phyloP scores from a whole-genome alignment of 768 basidiomycete species.

The Mycena indigotica region DNA sequence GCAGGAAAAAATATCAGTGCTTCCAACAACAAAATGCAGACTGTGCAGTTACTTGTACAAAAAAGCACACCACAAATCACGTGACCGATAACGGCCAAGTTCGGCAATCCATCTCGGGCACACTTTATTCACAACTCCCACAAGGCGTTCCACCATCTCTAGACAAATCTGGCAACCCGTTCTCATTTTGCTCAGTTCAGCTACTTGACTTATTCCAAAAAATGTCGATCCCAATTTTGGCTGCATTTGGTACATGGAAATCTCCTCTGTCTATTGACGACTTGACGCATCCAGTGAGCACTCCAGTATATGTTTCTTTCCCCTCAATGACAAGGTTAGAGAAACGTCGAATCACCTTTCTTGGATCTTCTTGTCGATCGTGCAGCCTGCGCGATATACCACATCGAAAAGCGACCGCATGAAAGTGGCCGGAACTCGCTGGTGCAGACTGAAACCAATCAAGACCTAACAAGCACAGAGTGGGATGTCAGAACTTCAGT shows the following conservation, averaged over 20 bases:
- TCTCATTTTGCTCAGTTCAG: too few relatives aligned
- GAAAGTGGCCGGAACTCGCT: slow-evolving; percentile 55
- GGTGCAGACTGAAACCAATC: slow-evolving; percentile 49
- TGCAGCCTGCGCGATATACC: slow-evolving; percentile 47
- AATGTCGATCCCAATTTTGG: slow-evolving; percentile 18
- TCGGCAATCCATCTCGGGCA: too few relatives aligned
- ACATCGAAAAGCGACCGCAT: slow-evolving; percentile 61
- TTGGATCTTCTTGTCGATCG: slow-evolving; percentile 58
- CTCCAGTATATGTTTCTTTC: neutral
- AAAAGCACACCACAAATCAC: too few relatives aligned
- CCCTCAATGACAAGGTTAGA: slow-evolving; percentile 27
- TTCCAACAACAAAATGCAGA: too few relatives aligned
- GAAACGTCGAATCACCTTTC: slow-evolving; percentile 29
- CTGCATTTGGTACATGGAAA: slow-evolving; percentile 66
- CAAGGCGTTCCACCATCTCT: too few relatives aligned
- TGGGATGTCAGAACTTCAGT: slow-evolving; percentile 65
- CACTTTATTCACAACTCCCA: too few relatives aligned
- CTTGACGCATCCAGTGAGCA: slow-evolving; percentile 44
- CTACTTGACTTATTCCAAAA: too few relatives aligned
- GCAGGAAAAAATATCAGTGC: too few relatives aligned
- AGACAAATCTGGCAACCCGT: too few relatives aligned
- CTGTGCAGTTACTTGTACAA: too few relatives aligned
- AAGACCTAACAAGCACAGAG: slow-evolving; percentile 54
- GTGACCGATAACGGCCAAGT: too few relatives aligned
- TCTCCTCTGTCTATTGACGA: slow-evolving; percentile 57